A percentile compares a stretch with the other conserved stretches of the same genome.
Conservation (phyloP, 805 yeast species). For the Ogataea haglerorum region DNA sequence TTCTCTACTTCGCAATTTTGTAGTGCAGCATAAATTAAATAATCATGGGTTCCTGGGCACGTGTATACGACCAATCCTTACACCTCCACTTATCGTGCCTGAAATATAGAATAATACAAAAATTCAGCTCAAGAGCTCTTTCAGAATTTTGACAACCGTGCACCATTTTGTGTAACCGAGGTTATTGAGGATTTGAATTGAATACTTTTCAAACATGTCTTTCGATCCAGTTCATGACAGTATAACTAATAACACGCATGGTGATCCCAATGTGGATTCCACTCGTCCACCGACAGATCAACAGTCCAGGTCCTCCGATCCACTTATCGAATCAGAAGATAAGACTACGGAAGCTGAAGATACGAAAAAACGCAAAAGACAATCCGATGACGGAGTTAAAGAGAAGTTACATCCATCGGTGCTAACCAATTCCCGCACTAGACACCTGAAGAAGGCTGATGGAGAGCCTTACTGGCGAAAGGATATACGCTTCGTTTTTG, state of each 20-base stretch:
- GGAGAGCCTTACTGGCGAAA: slow-evolving; percentile 89
- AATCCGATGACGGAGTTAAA: slow-evolving; percentile 15
- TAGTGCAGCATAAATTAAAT: slow-evolving; percentile 5
- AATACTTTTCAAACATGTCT: slow-evolving; percentile 20
- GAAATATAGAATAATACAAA: not conserved
- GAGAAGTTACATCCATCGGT: slow-evolving; percentile 28
- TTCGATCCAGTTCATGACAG: slow-evolving; percentile 31
- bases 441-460: slow-evolving; percentile 81
- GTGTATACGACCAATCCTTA: slow-evolving; percentile 4
- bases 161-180: slow-evolving; percentile 1
- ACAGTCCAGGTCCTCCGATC: not conserved
- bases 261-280: not conserved
- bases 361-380: slow-evolving; percentile 17
- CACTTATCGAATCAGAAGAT: slow-evolving; percentile 1
- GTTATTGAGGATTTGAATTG: not conserved
- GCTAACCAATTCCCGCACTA: slow-evolving; percentile 31
- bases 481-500: slow-evolving; percentile 83
- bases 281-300: not conserved
- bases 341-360: slow-evolving; percentile 4
- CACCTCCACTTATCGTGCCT: not conserved
- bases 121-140: not conserved
- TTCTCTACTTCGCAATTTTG: not conserved
- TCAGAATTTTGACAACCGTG: slow-evolving; percentile 1
- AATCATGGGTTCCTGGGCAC: slow-evolving; percentile 4
- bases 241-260: slow-evolving; percentile 5